A percentile compares a stretch with the other conserved stretches of the same genome.
These are phyloP conservation scores for Cercospora berteroae DNA, from an alignment of 2,329 filamentous ascomycete genomes.

Conservation along the genomic window DNA sequence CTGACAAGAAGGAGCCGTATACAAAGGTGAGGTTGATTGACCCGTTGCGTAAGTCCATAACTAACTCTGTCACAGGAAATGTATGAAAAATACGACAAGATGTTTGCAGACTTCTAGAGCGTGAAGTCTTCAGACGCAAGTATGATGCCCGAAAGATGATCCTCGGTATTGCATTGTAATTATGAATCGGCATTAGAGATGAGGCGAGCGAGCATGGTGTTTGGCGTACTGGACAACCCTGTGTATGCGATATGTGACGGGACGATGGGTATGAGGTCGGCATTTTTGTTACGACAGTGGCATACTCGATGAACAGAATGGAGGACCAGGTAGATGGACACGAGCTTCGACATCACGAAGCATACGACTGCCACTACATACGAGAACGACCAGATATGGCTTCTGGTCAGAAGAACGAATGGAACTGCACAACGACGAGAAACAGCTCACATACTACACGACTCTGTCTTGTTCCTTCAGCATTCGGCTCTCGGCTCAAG, in stretches of 20 bases:
- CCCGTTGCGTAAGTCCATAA: not conserved
- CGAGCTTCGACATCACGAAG: not conserved
- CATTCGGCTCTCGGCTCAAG: constrained; percentile 5
- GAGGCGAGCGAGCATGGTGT: constrained; percentile 21
- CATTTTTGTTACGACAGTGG: constrained; percentile 10
- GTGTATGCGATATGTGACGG: not conserved
- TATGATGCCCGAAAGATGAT: constrained; percentile 3
- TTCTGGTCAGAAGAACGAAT: not conserved
- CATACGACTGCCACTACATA: not conserved
- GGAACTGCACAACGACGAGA: not conserved
- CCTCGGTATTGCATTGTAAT: constrained; percentile 21
- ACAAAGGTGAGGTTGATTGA: constrained; percentile 47
- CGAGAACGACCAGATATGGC: constrained; percentile 5
- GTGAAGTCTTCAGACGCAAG: not conserved
- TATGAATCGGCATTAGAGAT: constrained; percentile 13
- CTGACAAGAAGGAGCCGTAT: constrained; percentile 63
- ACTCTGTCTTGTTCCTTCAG: not conserved
- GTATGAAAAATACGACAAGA: constrained; percentile 65
- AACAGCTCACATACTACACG: not conserved
- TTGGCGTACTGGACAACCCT: constrained; percentile 16
- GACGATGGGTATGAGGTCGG: not conserved
- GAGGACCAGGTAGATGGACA: not conserved
- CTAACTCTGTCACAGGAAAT: constrained; percentile 49
- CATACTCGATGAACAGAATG: constrained; percentile 6
- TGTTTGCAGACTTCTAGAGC: constrained; percentile 67